Conservation (phyloP, 371 early-diverging fungal species). For the Mucor lusitanicus region DNA sequence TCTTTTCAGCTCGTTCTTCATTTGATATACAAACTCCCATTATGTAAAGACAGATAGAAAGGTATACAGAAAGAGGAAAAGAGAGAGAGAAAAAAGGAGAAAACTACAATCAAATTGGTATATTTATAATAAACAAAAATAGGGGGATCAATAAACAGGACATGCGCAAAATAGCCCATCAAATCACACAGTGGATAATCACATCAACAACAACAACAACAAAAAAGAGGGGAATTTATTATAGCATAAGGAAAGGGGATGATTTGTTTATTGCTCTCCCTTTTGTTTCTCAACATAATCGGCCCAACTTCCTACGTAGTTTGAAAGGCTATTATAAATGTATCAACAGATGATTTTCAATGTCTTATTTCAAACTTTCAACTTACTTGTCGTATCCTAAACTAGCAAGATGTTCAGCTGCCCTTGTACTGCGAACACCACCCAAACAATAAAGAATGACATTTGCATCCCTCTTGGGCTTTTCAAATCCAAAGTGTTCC, state of each 20-base stretch:
- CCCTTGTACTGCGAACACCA: constrained; percentile 61
- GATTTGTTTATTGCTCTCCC: constrained; percentile 8
- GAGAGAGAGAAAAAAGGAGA: constrained; percentile 13
- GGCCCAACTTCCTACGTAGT: constrained; percentile 66
- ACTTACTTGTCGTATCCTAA: constrained; percentile 46
- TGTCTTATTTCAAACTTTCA: neutral
- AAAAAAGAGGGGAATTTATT: constrained; percentile 2
- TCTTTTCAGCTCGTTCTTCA: constrained; percentile 62
- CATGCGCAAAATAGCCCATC: neutral
- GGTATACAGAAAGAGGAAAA: constrained; percentile 7
- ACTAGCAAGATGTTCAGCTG: constrained; percentile 51
- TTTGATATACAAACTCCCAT: constrained; percentile 73
- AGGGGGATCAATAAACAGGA: constrained; percentile 13
- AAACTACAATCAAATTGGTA: constrained; percentile 12
- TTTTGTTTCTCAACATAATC: constrained; percentile 47
- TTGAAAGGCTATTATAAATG: constrained; percentile 38
- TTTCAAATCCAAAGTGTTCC: constrained; percentile 55
- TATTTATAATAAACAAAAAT: constrained; percentile 18
- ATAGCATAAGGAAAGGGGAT: neutral
- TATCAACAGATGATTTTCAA: neutral
- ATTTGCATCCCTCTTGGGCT: constrained; percentile 39
- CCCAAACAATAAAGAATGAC: constrained; percentile 65
- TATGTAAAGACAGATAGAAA: neutral
- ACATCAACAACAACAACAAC: neutral
- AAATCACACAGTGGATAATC: neutral